A percentile compares a stretch with the other conserved stretches of the same genome.
phyloP scores from a whole-genome alignment of 208 protist species.

The Trypanosoma avium region DNA sequence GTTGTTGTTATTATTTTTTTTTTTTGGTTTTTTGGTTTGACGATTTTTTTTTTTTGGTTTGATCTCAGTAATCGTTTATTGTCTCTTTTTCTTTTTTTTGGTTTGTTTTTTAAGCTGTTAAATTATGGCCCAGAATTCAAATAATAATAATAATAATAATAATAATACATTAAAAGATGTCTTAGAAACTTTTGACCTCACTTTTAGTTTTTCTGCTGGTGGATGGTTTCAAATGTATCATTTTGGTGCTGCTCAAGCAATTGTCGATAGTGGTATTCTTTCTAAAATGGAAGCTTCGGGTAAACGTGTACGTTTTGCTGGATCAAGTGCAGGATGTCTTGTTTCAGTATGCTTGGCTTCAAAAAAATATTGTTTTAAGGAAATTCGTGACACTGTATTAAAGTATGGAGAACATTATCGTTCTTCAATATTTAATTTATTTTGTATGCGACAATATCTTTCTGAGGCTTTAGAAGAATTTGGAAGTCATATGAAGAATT shows the following conservation, averaged over 20 bases:
- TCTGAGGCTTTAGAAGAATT: slow-evolving; percentile 39
- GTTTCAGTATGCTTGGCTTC: slow-evolving; percentile 48
- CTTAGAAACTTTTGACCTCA: slow-evolving; percentile 43
- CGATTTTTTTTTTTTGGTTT: no score
- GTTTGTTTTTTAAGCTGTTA: no score
- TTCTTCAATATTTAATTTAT: slow-evolving; percentile 42
- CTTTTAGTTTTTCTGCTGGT: slow-evolving; percentile 69
- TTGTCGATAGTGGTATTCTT: slow-evolving; percentile 65
- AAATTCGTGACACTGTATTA: slow-evolving; percentile 39
- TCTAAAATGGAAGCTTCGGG: slow-evolving; percentile 44
- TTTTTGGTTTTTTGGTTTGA: no score
- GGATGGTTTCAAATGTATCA: slow-evolving; percentile 85
- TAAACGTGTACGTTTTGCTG: slow-evolving; percentile 61
- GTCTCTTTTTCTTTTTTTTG: no score
- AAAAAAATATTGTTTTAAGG: slow-evolving; percentile 41
- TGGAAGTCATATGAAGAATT: slow-evolving; percentile 31
- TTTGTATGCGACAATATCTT: slow-evolving; percentile 50
- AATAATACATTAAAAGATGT: background rate
- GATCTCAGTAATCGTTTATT: no score
- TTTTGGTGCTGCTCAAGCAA: slow-evolving; percentile 70
- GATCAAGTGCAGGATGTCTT: slow-evolving; percentile 56
- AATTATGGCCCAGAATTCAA: no score
- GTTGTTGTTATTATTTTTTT: no score
- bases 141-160: background rate
- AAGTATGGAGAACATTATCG: slow-evolving; percentile 44